These are phyloP conservation scores for Canavalia gladiata DNA, from an alignment of 306 rosid species.

Conservation along the genomic window DNA sequence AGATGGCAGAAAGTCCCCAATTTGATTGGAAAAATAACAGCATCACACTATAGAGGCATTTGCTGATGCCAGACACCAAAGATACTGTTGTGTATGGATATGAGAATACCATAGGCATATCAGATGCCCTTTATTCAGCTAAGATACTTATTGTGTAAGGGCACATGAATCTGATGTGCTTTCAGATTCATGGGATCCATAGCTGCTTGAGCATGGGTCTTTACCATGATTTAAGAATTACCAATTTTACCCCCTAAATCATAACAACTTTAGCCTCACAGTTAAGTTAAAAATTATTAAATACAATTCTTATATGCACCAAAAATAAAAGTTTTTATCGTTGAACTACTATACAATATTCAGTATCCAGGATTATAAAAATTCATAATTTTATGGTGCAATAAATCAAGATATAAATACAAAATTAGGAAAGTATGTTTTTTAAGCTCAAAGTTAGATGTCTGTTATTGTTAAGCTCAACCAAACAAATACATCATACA, in stretches of 20 bases:
- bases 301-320: background rate
- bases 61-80: background rate
- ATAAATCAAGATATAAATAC: background rate
- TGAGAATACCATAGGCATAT: background rate
- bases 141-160: background rate
- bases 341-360: background rate
- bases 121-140: background rate
- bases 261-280: background rate
- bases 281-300: background rate
- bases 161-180: background rate
- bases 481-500: constrained; percentile 19
- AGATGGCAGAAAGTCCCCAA: constrained; percentile 1
- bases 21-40: background rate
- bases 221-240: background rate
- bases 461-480: background rate
- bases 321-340: background rate
- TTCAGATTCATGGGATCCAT: background rate
- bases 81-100: background rate
- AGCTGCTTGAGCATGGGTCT: background rate
- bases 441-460: background rate
- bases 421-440: background rate
- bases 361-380: background rate
- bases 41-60: background rate
- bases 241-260: background rate
- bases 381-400: constrained; percentile 5